Conservation (phyloP, 2,329 filamentous ascomycete species). For the Dothidotthia symphoricarpi region DNA sequence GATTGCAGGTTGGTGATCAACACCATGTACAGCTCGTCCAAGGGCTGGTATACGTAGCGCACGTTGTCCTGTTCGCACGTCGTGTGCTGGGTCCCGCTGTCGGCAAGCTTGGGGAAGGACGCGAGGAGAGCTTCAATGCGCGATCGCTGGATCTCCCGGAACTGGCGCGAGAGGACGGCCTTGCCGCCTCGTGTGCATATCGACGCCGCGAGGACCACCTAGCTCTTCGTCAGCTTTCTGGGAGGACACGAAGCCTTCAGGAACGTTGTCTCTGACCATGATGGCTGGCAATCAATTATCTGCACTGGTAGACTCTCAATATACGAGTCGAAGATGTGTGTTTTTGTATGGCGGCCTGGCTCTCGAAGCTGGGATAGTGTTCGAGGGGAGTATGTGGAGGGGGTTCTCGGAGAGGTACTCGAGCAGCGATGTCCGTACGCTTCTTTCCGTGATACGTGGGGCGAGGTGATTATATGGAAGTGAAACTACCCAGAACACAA, state of each 20-base stretch:
- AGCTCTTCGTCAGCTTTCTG: conserved; percentile 21
- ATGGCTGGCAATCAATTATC: background rate
- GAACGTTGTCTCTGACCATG: background rate
- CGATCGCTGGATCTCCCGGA: conserved; percentile 95
- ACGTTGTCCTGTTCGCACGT: conserved; percentile 99
- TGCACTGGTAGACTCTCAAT: background rate
- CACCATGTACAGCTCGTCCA: conserved; percentile 99
- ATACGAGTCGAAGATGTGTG: background rate
- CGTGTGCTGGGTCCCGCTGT: conserved; percentile 94
- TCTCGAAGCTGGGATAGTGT: conserved; percentile 1
- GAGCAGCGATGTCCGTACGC: no score
- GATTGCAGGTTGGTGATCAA: conserved; percentile 99
- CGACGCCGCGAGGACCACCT: conserved; percentile 98
- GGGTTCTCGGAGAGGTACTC: background rate
- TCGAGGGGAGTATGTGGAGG: conserved; percentile 11
- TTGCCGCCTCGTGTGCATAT: conserved; percentile 99
- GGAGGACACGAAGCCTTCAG: background rate
- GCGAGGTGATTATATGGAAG: no score
- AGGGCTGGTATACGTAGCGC: conserved; percentile 97
- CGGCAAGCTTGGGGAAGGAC: conserved; percentile 95
- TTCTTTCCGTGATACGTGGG: no score
- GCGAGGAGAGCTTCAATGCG: conserved; percentile 95
- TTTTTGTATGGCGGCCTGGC: background rate
- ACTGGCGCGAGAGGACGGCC: conserved; percentile 95
- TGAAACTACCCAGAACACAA: no score